phyloP scores from a whole-genome alignment of 2,329 filamentous ascomycete species.

The Cryphonectria nitschkei region DNA sequence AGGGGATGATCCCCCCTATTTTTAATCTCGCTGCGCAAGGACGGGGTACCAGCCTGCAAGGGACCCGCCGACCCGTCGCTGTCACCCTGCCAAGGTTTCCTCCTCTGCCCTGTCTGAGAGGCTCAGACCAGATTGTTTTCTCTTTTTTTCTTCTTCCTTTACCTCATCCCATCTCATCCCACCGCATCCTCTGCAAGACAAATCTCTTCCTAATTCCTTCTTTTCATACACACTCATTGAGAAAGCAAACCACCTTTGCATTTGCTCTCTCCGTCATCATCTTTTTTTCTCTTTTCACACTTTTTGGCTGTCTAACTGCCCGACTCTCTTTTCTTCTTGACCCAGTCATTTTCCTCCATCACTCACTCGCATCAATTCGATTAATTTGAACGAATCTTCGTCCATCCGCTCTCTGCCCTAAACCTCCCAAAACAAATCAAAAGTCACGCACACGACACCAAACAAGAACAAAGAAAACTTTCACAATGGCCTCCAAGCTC shows the following conservation, averaged over 20 bases:
- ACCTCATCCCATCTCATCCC: background rate
- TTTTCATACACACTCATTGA: background rate
- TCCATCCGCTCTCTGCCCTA: background rate
- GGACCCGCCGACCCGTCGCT: background rate
- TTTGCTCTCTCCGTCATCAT: background rate
- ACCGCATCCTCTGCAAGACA: background rate
- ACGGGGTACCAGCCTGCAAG: background rate
- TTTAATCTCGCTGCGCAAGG: slow-evolving; percentile 15
- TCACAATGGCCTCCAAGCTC: slow-evolving; percentile 23
- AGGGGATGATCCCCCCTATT: slow-evolving; percentile 17
- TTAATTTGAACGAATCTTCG: background rate
- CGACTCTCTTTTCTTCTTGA: slow-evolving; percentile 7
- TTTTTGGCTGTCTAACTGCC: background rate
- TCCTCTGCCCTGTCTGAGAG: background rate
- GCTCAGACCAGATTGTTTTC: background rate
- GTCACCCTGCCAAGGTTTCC: slow-evolving; percentile 4
- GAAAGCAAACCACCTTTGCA: background rate
- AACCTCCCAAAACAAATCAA: background rate
- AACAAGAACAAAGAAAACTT: background rate
- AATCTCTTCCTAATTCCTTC: background rate
- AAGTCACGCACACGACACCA: slow-evolving; percentile 1
- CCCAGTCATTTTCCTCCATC: background rate
- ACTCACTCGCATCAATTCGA: background rate
- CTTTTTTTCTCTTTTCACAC: background rate
- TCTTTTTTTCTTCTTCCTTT: background rate